Evolutionary conservation across 2,329 filamentous ascomycete species (phyloP).

Genomic region (Periconia digitata): DNA sequence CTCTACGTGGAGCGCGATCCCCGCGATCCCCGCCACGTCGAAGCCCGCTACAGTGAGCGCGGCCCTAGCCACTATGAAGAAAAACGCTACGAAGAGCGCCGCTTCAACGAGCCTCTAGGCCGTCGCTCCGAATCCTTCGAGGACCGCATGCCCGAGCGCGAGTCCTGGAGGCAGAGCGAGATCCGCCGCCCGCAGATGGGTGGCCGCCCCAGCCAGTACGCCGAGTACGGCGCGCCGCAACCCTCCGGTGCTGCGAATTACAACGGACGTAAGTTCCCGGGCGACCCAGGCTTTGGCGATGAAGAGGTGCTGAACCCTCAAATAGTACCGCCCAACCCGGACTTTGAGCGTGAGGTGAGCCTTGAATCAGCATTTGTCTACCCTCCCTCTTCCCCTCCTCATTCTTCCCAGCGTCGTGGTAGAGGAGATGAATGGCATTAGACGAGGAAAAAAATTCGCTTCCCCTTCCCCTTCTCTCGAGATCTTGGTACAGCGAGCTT

Average conservation of each 20-base stretch:
- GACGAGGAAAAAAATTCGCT: neutral
- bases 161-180: conserved; percentile 36
- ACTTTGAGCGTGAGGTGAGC: conserved; percentile 37
- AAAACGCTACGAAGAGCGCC: conserved; percentile 29
- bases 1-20: conserved; percentile 25
- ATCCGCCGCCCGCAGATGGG: conserved; percentile 12
- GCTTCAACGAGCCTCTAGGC: conserved; percentile 22
- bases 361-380: neutral
- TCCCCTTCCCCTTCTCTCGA: no score
- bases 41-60: conserved; percentile 22
- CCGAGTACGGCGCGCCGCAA: conserved; percentile 35
- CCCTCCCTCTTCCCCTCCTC: neutral
- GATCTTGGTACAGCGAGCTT: no score
- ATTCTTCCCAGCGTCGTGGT: neutral
- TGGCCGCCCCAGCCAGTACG: conserved; percentile 23
- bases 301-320: conserved; percentile 41
- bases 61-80: conserved; percentile 23
- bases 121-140: conserved; percentile 38
- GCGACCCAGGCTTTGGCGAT: conserved; percentile 41
- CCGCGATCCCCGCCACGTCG: conserved; percentile 22
- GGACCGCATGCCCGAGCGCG: conserved; percentile 39
- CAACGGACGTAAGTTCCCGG: conserved; percentile 32
- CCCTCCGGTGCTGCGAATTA: conserved; percentile 32
- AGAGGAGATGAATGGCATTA: neutral
- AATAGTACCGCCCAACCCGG: conserved; percentile 34